These are phyloP conservation scores for Fagopyrum tataricum DNA, from an alignment of 148 eudicot genomes.

Conservation along the genomic window DNA sequence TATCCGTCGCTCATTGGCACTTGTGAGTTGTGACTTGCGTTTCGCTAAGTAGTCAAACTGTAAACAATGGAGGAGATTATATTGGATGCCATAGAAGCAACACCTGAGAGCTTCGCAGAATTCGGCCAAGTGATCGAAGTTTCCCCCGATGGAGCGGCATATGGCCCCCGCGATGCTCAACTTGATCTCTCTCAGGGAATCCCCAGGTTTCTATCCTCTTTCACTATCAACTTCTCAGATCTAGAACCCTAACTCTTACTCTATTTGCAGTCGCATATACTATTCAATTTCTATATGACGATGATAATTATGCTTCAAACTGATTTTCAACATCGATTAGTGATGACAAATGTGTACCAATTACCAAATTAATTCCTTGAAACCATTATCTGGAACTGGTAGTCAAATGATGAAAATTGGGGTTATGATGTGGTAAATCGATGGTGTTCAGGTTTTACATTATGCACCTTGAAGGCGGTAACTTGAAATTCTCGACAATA, in stretches of 20 bases:
- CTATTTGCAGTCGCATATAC: not conserved
- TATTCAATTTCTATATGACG: not conserved
- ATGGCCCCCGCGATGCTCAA: slow-evolving; percentile 75
- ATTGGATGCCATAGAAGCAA: slow-evolving; percentile 61
- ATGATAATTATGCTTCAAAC: not conserved
- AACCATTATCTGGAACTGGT: not conserved
- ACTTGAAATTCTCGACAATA: slow-evolving; percentile 58
- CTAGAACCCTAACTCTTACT: not conserved
- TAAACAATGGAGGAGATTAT: slow-evolving; percentile 24
- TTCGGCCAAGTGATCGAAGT: slow-evolving; percentile 71
- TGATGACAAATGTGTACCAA: not conserved
- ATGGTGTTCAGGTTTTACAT: slow-evolving; percentile 58
- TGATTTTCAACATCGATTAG: not conserved
- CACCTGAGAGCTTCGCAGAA: slow-evolving; percentile 55
- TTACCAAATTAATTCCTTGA: not conserved
- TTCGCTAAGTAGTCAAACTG: not conserved
- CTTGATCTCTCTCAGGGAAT: slow-evolving; percentile 67
- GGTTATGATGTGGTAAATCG: not conserved
- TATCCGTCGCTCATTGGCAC: not conserved
- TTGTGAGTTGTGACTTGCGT: not conserved
- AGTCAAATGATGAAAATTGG: not conserved
- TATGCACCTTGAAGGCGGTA: slow-evolving; percentile 57
- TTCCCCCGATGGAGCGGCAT: slow-evolving; percentile 44
- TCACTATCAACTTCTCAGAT: not conserved
- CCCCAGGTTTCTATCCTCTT: slow-evolving; percentile 46